Evolutionary conservation across 371 early-diverging fungal species (phyloP).

Genomic region (Mortierella sp.): DNA sequence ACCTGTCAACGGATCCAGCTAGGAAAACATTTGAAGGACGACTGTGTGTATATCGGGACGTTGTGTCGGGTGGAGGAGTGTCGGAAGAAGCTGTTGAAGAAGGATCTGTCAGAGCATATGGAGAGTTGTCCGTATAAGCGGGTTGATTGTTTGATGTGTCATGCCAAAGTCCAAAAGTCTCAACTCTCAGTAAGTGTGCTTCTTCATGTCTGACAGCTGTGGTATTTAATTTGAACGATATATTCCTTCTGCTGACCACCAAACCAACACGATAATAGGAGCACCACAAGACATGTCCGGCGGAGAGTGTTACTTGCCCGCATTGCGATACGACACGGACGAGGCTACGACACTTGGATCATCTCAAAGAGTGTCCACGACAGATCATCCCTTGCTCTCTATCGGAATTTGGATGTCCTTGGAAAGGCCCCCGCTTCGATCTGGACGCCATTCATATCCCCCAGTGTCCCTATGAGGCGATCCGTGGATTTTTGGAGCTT

Average conservation of each 20-base stretch:
- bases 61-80: slow-evolving; percentile 74
- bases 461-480: slow-evolving; percentile 72
- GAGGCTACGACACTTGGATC: slow-evolving; percentile 65
- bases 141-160: slow-evolving; percentile 75
- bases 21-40: slow-evolving; percentile 67
- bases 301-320: slow-evolving; percentile 70
- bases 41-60: slow-evolving; percentile 70
- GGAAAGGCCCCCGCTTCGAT: slow-evolving; percentile 67
- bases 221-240: background rate
- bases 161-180: slow-evolving; percentile 63
- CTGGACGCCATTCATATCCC: slow-evolving; percentile 59
- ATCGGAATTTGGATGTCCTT: slow-evolving; percentile 72
- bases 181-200: slow-evolving; percentile 33
- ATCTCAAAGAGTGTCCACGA: slow-evolving; percentile 68
- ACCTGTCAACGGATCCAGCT: slow-evolving; percentile 73
- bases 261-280: slow-evolving; percentile 53
- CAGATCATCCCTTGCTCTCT: slow-evolving; percentile 65
- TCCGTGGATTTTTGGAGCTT: slow-evolving; percentile 67
- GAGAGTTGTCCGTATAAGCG: slow-evolving; percentile 70
- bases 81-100: slow-evolving; percentile 67
- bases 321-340: slow-evolving; percentile 68
- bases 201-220: background rate
- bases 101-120: slow-evolving; percentile 68
- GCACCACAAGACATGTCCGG: slow-evolving; percentile 72
- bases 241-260: background rate